Evolutionary conservation across 768 basidiomycete species (phyloP), one percentile per base, ranked within the genome.

Genomic region (Asterophora lycoperdoides): DNA sequence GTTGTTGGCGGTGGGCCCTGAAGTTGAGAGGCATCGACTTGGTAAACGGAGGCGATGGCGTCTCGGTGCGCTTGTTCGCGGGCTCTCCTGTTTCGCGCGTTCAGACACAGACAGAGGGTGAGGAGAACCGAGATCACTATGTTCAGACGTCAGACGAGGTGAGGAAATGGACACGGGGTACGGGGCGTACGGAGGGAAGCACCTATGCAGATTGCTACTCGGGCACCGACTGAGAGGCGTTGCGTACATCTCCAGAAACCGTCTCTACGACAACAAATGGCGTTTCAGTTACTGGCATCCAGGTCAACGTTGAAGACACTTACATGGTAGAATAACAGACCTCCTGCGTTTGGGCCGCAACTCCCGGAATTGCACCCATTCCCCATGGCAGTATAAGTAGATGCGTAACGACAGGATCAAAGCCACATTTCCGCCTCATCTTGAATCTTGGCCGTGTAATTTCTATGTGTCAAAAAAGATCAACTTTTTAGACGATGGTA

Each of bases 21-120:
- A 8, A 60, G 53, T 38, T 58, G 59, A 5, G 53, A 51, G 6
- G 59, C 48, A 11, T 60, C 59, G 8, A 58, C 54, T 26, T 60
- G 55, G 37, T 60, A 58, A 33, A 60, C 56, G 17, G 49, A 37
- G 18, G 54, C 54, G 18, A 55, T 55, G 20, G 54, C 54, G 9
- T 48, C 54, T 43, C 49, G 50, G 23, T 48, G 45, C 23, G 9
- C 9, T 4, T 48, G 45, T 23, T 13, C 9, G 8, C 42, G 50
- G 15, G 38, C 11, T 26, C 53, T 52, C 33, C 55, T 46, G 13
- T 49, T 40, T n/a, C 55, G 42, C 6, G 55, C 32, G 9, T 48
- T 44, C n/a, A 58, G 19, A 34, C 43, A 57, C 15, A 58, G 28
- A 9, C 43, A 36, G 14, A 60, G 28, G 18, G 48, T 46, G 14